Evolutionary conservation across 1,284 basidiomycete species (phyloP).

Genomic region (Ustilago lituana): DNA sequence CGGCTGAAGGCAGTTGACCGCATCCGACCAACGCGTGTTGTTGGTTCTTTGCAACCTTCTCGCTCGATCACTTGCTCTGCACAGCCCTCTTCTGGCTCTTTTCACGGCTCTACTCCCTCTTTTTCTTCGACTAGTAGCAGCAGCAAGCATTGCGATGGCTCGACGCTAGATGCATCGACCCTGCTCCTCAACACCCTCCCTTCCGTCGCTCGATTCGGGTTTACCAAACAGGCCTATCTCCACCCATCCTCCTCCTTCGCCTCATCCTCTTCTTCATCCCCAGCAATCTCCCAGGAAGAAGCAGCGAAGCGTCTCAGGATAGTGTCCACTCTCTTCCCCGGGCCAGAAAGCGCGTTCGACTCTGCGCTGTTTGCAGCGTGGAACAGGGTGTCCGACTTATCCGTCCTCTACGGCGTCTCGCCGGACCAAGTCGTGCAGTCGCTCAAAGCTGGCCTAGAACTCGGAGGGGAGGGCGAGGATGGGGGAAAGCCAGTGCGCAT

Average conservation of each 20-base stretch:
- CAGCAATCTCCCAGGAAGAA: neutral
- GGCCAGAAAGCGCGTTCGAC: slow-evolving; percentile 9
- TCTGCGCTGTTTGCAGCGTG: slow-evolving; percentile 15
- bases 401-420: slow-evolving; percentile 1
- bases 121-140: neutral
- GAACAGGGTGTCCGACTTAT: slow-evolving; percentile 17
- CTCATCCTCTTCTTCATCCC: neutral
- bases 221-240: slow-evolving; percentile 18
- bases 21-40: too few relatives aligned
- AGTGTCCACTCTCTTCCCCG: slow-evolving; percentile 26
- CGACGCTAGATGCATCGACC: slow-evolving; percentile 1
- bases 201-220: slow-evolving; percentile 17
- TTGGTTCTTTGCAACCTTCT: neutral
- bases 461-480: neutral
- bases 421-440: neutral
- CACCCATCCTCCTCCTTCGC: neutral
- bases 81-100: neutral
- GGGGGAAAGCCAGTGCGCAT: slow-evolving; percentile 5
- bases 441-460: neutral
- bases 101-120: neutral
- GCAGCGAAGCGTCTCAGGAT: neutral
- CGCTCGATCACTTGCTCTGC: neutral
- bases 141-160: neutral
- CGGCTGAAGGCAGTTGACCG: too few relatives aligned
- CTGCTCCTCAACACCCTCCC: slow-evolving; percentile 16